Percentiles rank a stretch among this genome's conserved stretches.
Conservation (phyloP, 139 green algal genomes). For the Nannochloris sp. region DNA sequence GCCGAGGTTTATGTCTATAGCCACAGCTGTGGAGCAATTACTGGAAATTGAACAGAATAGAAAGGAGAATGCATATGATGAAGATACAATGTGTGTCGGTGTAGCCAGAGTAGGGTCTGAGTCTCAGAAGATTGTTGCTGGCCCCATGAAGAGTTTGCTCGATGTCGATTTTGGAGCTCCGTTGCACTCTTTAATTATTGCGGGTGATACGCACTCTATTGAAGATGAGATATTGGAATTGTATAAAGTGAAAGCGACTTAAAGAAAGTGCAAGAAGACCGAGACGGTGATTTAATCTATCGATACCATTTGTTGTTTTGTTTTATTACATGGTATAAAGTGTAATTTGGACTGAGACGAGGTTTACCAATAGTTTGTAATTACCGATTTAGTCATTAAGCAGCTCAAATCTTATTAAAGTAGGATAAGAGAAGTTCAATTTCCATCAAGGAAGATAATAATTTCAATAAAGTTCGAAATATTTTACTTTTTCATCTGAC, state of each 20-base stretch:
- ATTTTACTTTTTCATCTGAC: too few species aligned
- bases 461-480: too few species aligned
- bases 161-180: slow-evolving; percentile 82
- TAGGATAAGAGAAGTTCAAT: too few species aligned
- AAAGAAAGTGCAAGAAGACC: background rate
- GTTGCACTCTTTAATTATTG: slow-evolving; percentile 86
- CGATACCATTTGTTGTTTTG: too few species aligned
- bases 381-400: too few species aligned
- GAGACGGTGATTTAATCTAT: background rate
- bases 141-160: slow-evolving; percentile 52
- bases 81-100: slow-evolving; percentile 66
- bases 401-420: too few species aligned
- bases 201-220: slow-evolving; percentile 51
- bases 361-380: too few species aligned
- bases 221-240: slow-evolving; percentile 52
- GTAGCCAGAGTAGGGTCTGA: slow-evolving; percentile 74
- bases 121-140: slow-evolving; percentile 60
- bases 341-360: too few species aligned
- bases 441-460: too few species aligned
- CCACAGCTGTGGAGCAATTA: slow-evolving; percentile 73
- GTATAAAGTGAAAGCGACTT: background rate
- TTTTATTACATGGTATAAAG: too few species aligned
- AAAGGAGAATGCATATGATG: slow-evolving; percentile 52
- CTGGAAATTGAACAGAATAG: slow-evolving; percentile 75
- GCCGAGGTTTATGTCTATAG: slow-evolving; percentile 59